Evolutionary conservation across 805 yeast genomes (phyloP), one percentile per base, ranked within the genome.

Genomic region (Wickerhamomyces bisporus): DNA sequence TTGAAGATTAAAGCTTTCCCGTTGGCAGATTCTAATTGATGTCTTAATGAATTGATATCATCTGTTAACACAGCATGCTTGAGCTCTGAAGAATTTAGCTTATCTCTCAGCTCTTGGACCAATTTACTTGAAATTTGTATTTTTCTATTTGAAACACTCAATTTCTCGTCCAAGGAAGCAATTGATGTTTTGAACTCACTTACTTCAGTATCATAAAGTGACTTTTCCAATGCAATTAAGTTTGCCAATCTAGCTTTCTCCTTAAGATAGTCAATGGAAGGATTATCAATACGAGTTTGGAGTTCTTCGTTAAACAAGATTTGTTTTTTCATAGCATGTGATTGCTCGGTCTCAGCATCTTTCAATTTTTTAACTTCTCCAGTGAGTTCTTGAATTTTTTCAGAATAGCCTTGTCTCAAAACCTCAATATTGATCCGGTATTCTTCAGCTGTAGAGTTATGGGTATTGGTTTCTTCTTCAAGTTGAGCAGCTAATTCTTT

Each of bases 251-350:
- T n/a, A 8, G 71, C 66, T 16, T 50, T 49, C n/a, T 47, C 38
- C 26, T 39, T 43, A n/a, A 64, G 38, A 24, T 46, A 52, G 1
- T 50, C 62, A 7, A 50, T 39, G 12, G 62, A 49, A 3, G 77
- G 75, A 8, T 41, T 38, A 5, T 36, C 42, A 6, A 54, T 6
- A 32, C 40, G 35, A 2, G 28, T 9, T 24, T 48, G 20, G 12
- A 51, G 30, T 17, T 31, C 32, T 8, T 25, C 9, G 12, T 27
- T 27, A n/a, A n/a, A n/a, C n/a, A n/a, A n/a, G n/a, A n/a, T n/a
- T n/a, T n/a, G n/a, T n/a, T n/a, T n/a, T n/a, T n/a, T n/a, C n/a
- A n/a, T n/a, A n/a, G n/a, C n/a, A n/a, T n/a, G n/a, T n/a, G n/a
- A n/a, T n/a, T n/a, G n/a, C n/a, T n/a, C n/a, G n/a, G n/a, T n/a